Conservation (phyloP, 768 basidiomycete species). For the Leccinum disarticulatum region DNA sequence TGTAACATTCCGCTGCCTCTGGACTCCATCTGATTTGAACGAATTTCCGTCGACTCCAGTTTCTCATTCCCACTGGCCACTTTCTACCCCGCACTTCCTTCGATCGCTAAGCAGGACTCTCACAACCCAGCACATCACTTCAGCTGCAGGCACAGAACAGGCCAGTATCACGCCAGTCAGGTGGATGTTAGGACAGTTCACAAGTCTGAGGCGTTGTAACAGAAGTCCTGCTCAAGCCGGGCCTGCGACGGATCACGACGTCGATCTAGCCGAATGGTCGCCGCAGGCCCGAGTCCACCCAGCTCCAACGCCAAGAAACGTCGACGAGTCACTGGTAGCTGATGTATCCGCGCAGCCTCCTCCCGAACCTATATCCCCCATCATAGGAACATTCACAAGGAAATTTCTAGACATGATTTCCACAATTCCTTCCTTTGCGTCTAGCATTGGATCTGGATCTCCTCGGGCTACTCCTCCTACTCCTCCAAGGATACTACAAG, state of each 20-base stretch:
- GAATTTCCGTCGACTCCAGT: not conserved
- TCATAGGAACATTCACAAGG: slow-evolving; percentile 42
- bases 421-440: slow-evolving; percentile 37
- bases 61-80: too few species aligned
- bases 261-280: slow-evolving; percentile 7
- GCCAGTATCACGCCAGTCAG: slow-evolving; percentile 1
- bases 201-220: slow-evolving; percentile 17
- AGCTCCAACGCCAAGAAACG: slow-evolving; percentile 4
- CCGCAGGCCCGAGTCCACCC: slow-evolving; percentile 3
- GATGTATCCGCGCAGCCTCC: slow-evolving; percentile 25
- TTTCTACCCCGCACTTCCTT: slow-evolving; percentile 17
- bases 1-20: slow-evolving; percentile 24
- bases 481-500: slow-evolving; percentile 10
- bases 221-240: slow-evolving; percentile 3
- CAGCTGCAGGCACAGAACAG: slow-evolving; percentile 11
- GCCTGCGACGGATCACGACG: slow-evolving; percentile 1
- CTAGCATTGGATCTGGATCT: slow-evolving; percentile 18
- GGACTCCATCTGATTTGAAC: slow-evolving; percentile 24
- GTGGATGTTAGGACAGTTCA: slow-evolving; percentile 15
- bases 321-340: slow-evolving; percentile 3
- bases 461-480: slow-evolving; percentile 15
- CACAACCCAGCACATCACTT: slow-evolving; percentile 16
- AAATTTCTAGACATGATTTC: slow-evolving; percentile 54
- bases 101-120: slow-evolving; percentile 22
- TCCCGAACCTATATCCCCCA: slow-evolving; percentile 34